Evolutionary conservation across 2,329 filamentous ascomycete genomes (phyloP), one percentile per base, ranked within the genome.

Genomic region (Xylariaceae sp.): DNA sequence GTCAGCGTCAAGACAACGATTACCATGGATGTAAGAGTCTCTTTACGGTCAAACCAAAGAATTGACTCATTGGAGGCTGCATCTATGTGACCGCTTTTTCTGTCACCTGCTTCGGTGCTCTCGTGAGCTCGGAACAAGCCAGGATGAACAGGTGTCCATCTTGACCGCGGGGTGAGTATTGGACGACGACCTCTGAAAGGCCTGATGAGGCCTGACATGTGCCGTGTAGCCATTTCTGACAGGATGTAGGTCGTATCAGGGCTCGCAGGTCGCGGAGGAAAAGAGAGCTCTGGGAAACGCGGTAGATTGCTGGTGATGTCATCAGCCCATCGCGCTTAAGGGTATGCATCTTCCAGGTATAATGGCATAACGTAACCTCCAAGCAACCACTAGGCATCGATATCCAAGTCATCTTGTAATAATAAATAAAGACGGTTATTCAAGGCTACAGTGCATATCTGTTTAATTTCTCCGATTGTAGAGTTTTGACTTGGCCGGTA

Each of bases 31-130:
- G 16, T 36, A 34, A 9, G 45, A 31, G 34, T 65, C 6, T 39
- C 17, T 83, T 67, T 72, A 92, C 89, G 96, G 67, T 96, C 91
- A 64, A 97, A 86, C 73, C 95, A 99, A 6, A 97, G 71, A 42
- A 97, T 85, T 0, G 87, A 86, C 73, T 97, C 90, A 61, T 92
- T 88, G 1, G 86, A 73, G 2, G 77, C 79, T 11, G 88, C 80
- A n/a, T 80, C 75, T 60, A 97, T 96, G 63, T 97, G 91, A 0
- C 94, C 93, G 10, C 83, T 83, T 57, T 88, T 84, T 62, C 88
- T 79, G 59, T 83, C 82, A 47, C 80, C 70, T 50, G 71, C 52
- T 18, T 53, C 56, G 5, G 57, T 66, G 18, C 72, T 79, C 62
- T 75, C 70, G 71, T 71, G 78, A 47, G 68, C 64, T 55, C 63